These are phyloP conservation scores for Cladophialophora exuberans DNA, from an alignment of 2,329 filamentous ascomycete species.

Conservation along the genomic window DNA sequence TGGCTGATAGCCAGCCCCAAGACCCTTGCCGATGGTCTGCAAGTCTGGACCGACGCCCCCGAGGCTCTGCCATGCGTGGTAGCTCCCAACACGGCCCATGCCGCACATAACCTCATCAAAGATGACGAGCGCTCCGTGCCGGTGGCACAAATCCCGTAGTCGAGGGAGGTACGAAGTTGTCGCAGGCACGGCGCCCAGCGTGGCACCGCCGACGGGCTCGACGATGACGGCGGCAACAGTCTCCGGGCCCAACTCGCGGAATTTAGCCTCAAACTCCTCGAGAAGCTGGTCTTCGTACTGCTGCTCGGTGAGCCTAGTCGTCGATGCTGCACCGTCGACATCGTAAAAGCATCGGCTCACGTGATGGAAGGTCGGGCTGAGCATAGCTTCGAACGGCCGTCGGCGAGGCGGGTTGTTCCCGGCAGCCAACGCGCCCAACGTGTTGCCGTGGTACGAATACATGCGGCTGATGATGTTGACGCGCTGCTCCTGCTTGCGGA, in stretches of 20 bases:
- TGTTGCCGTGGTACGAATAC: constrained; percentile 57
- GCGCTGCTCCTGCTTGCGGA: constrained; percentile 40
- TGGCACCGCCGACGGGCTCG: constrained; percentile 53
- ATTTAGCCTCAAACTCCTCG: constrained; percentile 53
- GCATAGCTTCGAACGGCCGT: constrained; percentile 38
- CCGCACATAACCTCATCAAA: constrained; percentile 67
- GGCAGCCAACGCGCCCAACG: constrained; percentile 49
- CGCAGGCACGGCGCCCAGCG: constrained; percentile 56
- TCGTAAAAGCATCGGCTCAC: constrained; percentile 40
- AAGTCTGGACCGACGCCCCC: constrained; percentile 57
- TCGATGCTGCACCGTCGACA: constrained; percentile 40
- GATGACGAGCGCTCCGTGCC: constrained; percentile 71
- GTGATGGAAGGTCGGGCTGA: constrained; percentile 14
- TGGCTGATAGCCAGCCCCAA: constrained; percentile 60
- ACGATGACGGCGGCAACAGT: constrained; percentile 54
- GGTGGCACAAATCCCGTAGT: constrained; percentile 57
- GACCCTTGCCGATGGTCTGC: constrained; percentile 62
- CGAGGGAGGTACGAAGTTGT: constrained; percentile 57
- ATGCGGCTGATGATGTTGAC: constrained; percentile 47
- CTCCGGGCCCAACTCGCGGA: constrained; percentile 48
- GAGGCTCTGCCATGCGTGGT: constrained; percentile 59
- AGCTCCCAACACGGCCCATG: constrained; percentile 59
- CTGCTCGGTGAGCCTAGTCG: too few species aligned
- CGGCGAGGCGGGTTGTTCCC: constrained; percentile 39
- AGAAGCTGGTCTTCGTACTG: constrained; percentile 48